Evolutionary conservation across 1,139 yeast genomes (phyloP).

Genomic region (Candida freyschussii): DNA sequence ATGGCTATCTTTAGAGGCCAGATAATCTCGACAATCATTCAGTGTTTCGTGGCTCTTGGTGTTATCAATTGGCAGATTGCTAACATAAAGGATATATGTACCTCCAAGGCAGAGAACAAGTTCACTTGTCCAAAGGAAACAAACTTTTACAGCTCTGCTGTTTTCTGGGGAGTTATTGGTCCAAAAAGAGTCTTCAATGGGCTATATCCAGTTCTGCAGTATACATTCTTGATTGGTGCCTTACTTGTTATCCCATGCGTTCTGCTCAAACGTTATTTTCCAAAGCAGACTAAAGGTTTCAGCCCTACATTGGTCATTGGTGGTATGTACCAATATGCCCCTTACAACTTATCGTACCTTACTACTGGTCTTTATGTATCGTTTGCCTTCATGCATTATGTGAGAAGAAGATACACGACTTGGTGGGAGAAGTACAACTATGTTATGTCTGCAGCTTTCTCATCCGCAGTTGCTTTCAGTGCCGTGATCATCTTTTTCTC

Average conservation of each 20-base stretch:
- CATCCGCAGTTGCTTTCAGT: constrained; percentile 57
- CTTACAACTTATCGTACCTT: constrained; percentile 51
- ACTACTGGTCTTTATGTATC: constrained; percentile 48
- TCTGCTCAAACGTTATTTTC: constrained; percentile 37
- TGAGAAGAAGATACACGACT: constrained; percentile 42
- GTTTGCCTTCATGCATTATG: constrained; percentile 46
- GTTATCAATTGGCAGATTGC: constrained; percentile 49
- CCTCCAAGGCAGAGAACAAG: constrained; percentile 34
- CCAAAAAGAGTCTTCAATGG: constrained; percentile 52
- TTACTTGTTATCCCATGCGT: constrained; percentile 41
- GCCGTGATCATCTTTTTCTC: constrained; percentile 51
- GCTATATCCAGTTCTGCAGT: constrained; percentile 44
- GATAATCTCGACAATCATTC: constrained; percentile 39
- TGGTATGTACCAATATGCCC: constrained; percentile 38
- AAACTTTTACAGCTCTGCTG: constrained; percentile 47
- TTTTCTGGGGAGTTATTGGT: constrained; percentile 63
- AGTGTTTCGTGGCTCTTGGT: constrained; percentile 46
- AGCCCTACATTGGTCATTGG: constrained; percentile 46
- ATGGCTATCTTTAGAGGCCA: constrained; percentile 57
- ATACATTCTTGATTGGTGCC: constrained; percentile 51
- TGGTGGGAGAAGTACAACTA: constrained; percentile 69
- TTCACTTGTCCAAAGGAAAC: constrained; percentile 42
- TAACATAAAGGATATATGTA: constrained; percentile 44
- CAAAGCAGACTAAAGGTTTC: constrained; percentile 31
- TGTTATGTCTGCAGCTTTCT: constrained; percentile 49